These are phyloP conservation scores for Phytophthora melonis DNA, from an alignment of 352 stramenopile species.

Conservation along the genomic window DNA sequence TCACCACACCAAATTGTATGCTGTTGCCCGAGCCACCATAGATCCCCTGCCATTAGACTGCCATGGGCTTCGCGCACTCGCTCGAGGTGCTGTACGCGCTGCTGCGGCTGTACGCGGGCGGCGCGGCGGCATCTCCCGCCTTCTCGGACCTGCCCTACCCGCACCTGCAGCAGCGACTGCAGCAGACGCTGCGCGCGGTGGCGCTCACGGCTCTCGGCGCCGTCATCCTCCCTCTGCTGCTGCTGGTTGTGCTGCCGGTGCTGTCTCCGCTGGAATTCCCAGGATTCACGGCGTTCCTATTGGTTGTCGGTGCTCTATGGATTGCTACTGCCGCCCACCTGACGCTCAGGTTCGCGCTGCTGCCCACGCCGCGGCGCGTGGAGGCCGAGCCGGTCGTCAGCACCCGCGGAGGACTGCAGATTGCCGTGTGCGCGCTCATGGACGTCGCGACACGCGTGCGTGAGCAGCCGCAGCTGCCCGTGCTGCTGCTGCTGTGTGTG, in stretches of 20 bases:
- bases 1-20: background rate
- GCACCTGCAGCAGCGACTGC: constrained; percentile 63
- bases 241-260: constrained; percentile 40
- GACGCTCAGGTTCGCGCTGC: constrained; percentile 54
- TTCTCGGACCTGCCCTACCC: constrained; percentile 39
- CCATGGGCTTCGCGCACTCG: constrained; percentile 61
- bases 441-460: constrained; percentile 44
- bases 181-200: constrained; percentile 60
- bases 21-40: background rate
- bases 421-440: constrained; percentile 42
- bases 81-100: constrained; percentile 61
- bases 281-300: constrained; percentile 30
- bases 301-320: constrained; percentile 37
- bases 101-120: constrained; percentile 39
- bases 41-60: background rate
- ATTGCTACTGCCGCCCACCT: constrained; percentile 40
- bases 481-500: constrained; percentile 55
- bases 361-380: constrained; percentile 44
- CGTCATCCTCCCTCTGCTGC: constrained; percentile 34
- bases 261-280: constrained; percentile 49
- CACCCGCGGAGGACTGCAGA: constrained; percentile 44
- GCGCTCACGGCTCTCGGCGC: constrained; percentile 39
- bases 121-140: background rate
- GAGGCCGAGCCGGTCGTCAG: constrained; percentile 28
- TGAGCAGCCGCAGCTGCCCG: constrained; percentile 55